Base-by-base conservation (phyloP, 345 rosid genomes). In the Eutrema heterophyllum region DNA sequence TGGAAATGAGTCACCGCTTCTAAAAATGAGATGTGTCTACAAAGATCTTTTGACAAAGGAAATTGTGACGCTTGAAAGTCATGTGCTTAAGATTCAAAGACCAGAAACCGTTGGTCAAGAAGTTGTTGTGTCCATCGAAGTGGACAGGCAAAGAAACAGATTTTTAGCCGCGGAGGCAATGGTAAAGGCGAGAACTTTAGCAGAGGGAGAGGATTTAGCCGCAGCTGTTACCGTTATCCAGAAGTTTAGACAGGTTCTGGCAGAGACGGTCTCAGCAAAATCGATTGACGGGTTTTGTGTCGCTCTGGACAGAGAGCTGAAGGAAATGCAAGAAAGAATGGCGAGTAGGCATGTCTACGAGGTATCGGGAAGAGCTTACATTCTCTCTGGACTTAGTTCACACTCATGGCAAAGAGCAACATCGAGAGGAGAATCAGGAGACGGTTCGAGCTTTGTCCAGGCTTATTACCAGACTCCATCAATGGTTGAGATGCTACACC, bases 361-460 rank as follows among this genome's bases (percentile, higher is more conserved):
- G 80, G 89, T 86, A 48, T 95, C 96, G 0, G 97, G 99, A 18
- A 86, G 99, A 68, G 99, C 97, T 38, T 95, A 92, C 62, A 89
- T 95, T 57, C 93, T 95, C 14, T 95, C 99, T 0, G 99, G 99
- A 55, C 90, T 95, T 53, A 95, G 98, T 80, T 95, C 99, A 7
- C 98, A 95, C 63, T 95, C 97, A 10, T 92, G 99, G 99, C 99
- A 95, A 80, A 84, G 99, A 84, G 98, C 99, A 30, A 92, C 98
- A 9, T 80, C 97, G 9, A 92, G 99, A 83, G 98, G 99, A 32
- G 97, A 92, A 82, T 90, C 97, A 61, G 86, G 91, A 1, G 96
- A 90, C 2, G 85, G 94, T 54, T 92, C 90, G 11, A 96, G 96
- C 81, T 83, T 96, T 54, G 78, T 87, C 30, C 97, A 87, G 46